phyloP scores from a whole-genome alignment of 108 stramenopile genomes.

The Asterionellopsis glacialis region DNA sequence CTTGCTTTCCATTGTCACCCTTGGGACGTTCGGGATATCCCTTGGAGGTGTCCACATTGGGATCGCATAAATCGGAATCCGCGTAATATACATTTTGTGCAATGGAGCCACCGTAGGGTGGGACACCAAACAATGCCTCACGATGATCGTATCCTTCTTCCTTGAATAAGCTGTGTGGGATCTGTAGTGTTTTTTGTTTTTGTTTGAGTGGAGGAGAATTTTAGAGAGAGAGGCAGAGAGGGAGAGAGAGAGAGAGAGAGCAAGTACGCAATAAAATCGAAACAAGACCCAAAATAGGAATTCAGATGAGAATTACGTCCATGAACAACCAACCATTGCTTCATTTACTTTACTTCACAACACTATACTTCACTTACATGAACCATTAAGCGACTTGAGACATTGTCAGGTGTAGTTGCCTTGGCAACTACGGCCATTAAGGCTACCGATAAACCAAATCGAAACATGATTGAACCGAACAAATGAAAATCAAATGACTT shows the following conservation, averaged over 20 bases:
- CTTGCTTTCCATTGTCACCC: slow-evolving; percentile 36
- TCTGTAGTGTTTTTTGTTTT: slow-evolving; percentile 16
- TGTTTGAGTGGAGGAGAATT: not conserved
- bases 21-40: slow-evolving; percentile 54
- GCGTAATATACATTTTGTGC: slow-evolving; percentile 82
- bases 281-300: too few species aligned
- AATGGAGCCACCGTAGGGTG: slow-evolving; percentile 88
- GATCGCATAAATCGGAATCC: slow-evolving; percentile 65
- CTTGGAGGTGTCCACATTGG: slow-evolving; percentile 40
- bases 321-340: not conserved
- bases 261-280: too few species aligned
- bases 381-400: slow-evolving; percentile 70
- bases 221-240: not conserved
- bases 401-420: slow-evolving; percentile 43
- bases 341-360: not conserved
- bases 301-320: not conserved
- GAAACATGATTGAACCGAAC: too few species aligned
- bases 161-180: slow-evolving; percentile 48
- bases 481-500: too few species aligned
- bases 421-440: too few species aligned
- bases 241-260: not conserved
- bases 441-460: too few species aligned
- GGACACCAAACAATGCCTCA: slow-evolving; percentile 90
- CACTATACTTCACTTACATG: slow-evolving; percentile 75
- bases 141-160: slow-evolving; percentile 85